Conservation (phyloP, 352 stramenopile genomes). For the Phytophthora brassicae region DNA sequence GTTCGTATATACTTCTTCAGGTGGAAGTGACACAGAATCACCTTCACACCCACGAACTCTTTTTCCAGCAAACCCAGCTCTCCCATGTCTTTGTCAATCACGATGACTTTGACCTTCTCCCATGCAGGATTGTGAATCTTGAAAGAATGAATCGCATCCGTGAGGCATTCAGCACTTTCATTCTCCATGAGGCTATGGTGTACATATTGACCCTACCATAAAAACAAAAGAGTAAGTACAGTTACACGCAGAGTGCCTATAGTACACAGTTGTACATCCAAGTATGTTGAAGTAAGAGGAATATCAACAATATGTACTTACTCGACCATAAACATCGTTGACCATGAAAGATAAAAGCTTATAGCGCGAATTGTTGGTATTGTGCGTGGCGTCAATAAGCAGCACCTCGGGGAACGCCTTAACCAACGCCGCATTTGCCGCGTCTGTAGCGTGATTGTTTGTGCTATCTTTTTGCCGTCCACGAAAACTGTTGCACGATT, state of each 20-base stretch:
- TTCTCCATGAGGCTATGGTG: slow-evolving; percentile 8
- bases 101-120: not conserved
- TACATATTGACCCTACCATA: slow-evolving; percentile 3
- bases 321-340: not conserved
- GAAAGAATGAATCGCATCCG: not conserved
- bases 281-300: not conserved
- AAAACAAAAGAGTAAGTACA: not conserved
- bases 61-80: not conserved
- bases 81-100: slow-evolving; percentile 2
- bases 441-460: slow-evolving; percentile 5
- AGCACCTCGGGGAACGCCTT: slow-evolving; percentile 1
- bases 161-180: slow-evolving; percentile 1
- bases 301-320: not conserved
- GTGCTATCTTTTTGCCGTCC: not conserved
- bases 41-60: not conserved
- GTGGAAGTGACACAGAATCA: slow-evolving; percentile 3
- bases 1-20: not conserved
- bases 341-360: slow-evolving; percentile 8
- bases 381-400: slow-evolving; percentile 5
- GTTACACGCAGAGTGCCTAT: not conserved
- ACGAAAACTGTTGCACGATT: slow-evolving; percentile 1
- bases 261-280: not conserved
- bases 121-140: slow-evolving; percentile 1
- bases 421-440: not conserved
- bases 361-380: slow-evolving; percentile 1